phyloP scores from a whole-genome alignment of 2,329 filamentous ascomycete species.

The Alternaria ventricosa region DNA sequence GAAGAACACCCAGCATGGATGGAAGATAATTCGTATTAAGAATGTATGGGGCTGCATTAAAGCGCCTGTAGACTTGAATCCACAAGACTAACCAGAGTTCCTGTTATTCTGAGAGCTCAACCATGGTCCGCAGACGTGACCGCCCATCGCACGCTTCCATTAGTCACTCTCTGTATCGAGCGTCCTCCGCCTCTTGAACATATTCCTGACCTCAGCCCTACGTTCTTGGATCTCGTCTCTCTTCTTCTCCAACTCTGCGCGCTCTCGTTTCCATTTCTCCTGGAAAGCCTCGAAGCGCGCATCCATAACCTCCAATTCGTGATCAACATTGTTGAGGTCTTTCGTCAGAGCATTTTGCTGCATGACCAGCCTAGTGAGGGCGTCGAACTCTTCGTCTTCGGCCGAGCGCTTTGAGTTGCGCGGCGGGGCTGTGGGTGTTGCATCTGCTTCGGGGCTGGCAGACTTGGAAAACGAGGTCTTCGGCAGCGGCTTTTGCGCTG shows the following conservation, averaged over 20 bases:
- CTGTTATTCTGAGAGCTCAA: not conserved
- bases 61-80: not conserved
- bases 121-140: not conserved
- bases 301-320: slow-evolving; percentile 11
- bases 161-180: not conserved
- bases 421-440: not conserved
- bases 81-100: not conserved
- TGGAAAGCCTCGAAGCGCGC: not conserved
- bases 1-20: not conserved
- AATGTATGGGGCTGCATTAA: not conserved
- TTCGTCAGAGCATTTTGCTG: slow-evolving; percentile 13
- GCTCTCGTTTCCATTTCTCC: slow-evolving; percentile 7
- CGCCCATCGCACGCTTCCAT: not conserved
- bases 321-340: slow-evolving; percentile 9
- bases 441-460: not conserved
- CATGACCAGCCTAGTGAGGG: slow-evolving; percentile 2
- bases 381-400: slow-evolving; percentile 16
- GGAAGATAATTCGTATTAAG: not conserved
- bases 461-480: not conserved
- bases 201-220: slow-evolving; percentile 7
- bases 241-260: not conserved
- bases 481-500: not conserved
- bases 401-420: slow-evolving; percentile 12
- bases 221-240: not conserved
- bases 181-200: slow-evolving; percentile 15